Evolutionary conservation across 2,329 filamentous ascomycete genomes (phyloP), one percentile per base, ranked within the genome.

Genomic region (Paracoccidioides brasiliensis): DNA sequence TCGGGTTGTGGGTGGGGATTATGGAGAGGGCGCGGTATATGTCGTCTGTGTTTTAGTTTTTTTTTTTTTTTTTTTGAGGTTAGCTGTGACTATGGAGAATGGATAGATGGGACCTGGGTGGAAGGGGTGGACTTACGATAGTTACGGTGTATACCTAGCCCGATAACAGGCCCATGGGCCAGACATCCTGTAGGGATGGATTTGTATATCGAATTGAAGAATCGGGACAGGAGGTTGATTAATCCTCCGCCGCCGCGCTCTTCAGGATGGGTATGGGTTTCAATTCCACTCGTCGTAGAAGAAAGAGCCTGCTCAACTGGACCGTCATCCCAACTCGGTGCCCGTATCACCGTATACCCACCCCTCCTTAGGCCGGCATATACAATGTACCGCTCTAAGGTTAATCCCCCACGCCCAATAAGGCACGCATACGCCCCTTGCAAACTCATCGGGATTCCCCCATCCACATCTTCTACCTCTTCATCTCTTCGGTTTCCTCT

Each of bases 391-490:
- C 88, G 83, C 62, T 94, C 88, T 57, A 96, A 74, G 0, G 79
- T 81, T 60, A 84, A 62, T 8, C 76, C 78, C 33, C 72, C 84
- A 30, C 80, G 75, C 1, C 89, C 89, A 60, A 95, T 80, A 54
- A 95, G 83, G 28, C 89, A 79, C 4, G 90, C 81, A 74, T 97
- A 97, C 0, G 90, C 90, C 5, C 87, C 90, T 69, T 97, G 88
- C 42, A 97, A 73, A 69, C 88, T 95, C 76, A 98, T 84, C 0
- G 91, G 90, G n/a, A 93, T 70, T 0, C 85, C 86, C 3, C 78
- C 72, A 5, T 83, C 79, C 56, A 78, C 77, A 40, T 82, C 80
- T 50, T 74, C 35, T 72, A 58, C 15, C 64, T 63, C 15, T 55
- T 55, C 52, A 48, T 42, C 46, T 52, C 56, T 3, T 57, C 30